Percentiles rank a stretch among this genome's conserved stretches.
phyloP scores from a whole-genome alignment of 208 protist species.

The Leishmania turanica region DNA sequence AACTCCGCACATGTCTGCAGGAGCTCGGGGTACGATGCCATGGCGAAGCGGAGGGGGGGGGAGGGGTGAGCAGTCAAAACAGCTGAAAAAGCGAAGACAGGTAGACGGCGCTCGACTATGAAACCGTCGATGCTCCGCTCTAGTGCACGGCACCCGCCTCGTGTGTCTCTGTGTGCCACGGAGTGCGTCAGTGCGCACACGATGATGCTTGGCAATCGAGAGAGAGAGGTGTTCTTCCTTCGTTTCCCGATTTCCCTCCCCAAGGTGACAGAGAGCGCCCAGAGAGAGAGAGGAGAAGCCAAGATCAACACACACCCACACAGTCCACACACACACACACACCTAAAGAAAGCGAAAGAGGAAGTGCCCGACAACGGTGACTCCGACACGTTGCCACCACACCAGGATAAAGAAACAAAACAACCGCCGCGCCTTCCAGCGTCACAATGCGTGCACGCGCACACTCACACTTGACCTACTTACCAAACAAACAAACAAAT shows the following conservation, averaged over 20 bases:
- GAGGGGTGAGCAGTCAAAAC: constrained; percentile 1
- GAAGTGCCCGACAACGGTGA: background rate
- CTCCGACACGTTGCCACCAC: background rate
- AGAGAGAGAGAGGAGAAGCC: too few relatives aligned
- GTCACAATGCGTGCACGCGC: background rate
- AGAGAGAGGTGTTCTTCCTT: background rate
- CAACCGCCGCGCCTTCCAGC: background rate
- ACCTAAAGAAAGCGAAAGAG: background rate
- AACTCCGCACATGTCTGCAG: constrained; percentile 80
- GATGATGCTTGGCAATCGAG: background rate
- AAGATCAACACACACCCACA: too few relatives aligned
- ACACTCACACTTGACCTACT: background rate
- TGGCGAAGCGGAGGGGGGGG: constrained; percentile 6
- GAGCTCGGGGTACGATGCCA: constrained; percentile 79
- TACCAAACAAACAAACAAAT: background rate
- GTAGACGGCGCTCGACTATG: background rate
- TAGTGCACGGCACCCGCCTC: background rate
- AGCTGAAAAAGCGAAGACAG: constrained; percentile 12
- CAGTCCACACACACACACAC: too few relatives aligned
- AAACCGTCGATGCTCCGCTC: background rate
- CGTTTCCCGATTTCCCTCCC: background rate
- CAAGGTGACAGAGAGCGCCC: background rate
- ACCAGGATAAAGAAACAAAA: background rate
- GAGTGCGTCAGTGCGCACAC: background rate
- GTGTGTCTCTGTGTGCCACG: background rate